Evolutionary conservation across 2,329 filamentous ascomycete species (phyloP), one percentile per base, ranked within the genome.

Genomic region (Botrytis paeoniae): DNA sequence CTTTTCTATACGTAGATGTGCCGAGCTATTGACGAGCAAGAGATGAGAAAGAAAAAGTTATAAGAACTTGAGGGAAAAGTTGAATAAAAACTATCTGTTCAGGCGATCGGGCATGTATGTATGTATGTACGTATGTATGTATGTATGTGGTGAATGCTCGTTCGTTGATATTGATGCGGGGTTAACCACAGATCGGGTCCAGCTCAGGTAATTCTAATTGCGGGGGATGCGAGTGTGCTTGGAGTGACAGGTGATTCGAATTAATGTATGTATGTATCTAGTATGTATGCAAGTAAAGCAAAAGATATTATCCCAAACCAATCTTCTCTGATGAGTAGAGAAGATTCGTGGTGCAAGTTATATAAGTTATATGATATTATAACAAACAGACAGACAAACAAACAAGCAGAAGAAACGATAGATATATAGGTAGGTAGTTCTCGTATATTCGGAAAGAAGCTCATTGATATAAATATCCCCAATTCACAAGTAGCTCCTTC

Each of bases 151-250:
- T 63, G 39, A 43, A 29, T 63, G 37, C 61, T 63, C 61, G 61
- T 63, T 63, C 39, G 61, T 43, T 63, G 39, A 12, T 29, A 29
- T 43, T 5, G 61, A 63, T 63, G 61, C 61, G 39, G 61, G 61
- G 61, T 63, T 32, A 63, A 63, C 29, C n/a, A n/a, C n/a, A 32
- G 61, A 63, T 63, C 61, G 61, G 39, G 61, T 63, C 61, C 61
- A 63, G 37, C 35, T 43, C 60, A 41, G 39, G 29, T 20, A 45
- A 41, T 43, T 43, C 37, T 12, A n/a, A 39, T 22, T 63, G 61
- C 39, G 61, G 61, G 61, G 61, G 61, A 63, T 63, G 61, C 37
- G 61, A 63, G 61, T 22, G n/a, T 63, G 61, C 12, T n/a, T 41
- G 60, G 37, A 41, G 10, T 32, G 39, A 63, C 41, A 63, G 51